A percentile compares a stretch with the other conserved stretches of the same genome.
Evolutionary conservation across 1,284 basidiomycete genomes (phyloP).

Genomic region (Phellopilus nigrolimitatus): DNA sequence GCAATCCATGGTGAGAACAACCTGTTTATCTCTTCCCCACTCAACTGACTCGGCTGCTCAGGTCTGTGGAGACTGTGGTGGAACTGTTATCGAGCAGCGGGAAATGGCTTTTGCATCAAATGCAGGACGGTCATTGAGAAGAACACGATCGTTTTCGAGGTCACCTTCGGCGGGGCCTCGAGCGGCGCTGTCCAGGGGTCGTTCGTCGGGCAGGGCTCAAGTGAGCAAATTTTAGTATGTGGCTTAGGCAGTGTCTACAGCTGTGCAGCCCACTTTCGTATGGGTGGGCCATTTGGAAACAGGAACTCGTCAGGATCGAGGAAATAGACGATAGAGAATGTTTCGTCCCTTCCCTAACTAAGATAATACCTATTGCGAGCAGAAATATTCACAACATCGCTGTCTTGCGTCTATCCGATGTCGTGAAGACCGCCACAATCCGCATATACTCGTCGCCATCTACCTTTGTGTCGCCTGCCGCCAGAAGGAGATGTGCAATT

Average conservation of each 20-base stretch:
- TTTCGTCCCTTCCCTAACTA: conserved; percentile 35
- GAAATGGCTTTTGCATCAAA: conserved; percentile 76
- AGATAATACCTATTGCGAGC: conserved; percentile 55
- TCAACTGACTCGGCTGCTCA: no score
- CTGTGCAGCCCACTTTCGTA: conserved; percentile 79
- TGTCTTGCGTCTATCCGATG: conserved; percentile 74
- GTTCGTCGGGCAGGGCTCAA: conserved; percentile 89
- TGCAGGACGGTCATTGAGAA: conserved; percentile 92
- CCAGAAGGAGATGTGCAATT: conserved; percentile 83
- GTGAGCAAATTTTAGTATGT: no score
- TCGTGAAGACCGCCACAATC: conserved; percentile 77
- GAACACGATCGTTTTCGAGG: conserved; percentile 89
- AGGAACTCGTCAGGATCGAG: conserved; percentile 72
- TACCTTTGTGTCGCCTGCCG: conserved; percentile 95
- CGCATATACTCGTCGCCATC: conserved; percentile 90
- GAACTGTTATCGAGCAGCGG: conserved; percentile 79
- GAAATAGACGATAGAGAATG: conserved; percentile 87
- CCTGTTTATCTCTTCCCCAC: no score
- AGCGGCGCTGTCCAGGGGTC: conserved; percentile 93
- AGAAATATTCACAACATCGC: conserved; percentile 82
- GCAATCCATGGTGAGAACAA: no score
- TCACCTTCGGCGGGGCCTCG: conserved; percentile 91
- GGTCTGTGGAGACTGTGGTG: conserved; percentile 68
- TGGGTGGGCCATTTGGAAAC: conserved; percentile 76
- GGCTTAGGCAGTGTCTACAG: no score